phyloP scores from a whole-genome alignment of 192 early-diverging fungal genomes.

The Backusella mclennaniae region DNA sequence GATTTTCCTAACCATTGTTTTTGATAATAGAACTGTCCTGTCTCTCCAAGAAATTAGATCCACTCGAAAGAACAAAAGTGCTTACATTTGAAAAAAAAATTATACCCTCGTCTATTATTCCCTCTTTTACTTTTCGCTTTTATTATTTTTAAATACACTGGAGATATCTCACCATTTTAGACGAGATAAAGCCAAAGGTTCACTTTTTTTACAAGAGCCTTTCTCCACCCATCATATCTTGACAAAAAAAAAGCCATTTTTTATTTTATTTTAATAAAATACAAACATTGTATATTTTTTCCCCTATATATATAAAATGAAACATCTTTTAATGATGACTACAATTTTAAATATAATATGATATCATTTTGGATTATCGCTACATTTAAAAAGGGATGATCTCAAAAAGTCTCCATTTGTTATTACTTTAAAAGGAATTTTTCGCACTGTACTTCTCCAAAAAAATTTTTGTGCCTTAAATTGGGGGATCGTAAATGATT shows the following conservation, averaged over 20 bases:
- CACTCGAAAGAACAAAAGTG: background rate
- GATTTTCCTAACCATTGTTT: background rate
- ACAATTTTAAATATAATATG: background rate
- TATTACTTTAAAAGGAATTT: background rate
- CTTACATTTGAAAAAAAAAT: background rate
- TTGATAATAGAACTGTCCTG: background rate
- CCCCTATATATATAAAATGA: background rate
- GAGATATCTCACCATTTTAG: background rate
- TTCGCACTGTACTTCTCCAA: background rate
- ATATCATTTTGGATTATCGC: background rate
- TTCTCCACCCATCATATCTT: background rate
- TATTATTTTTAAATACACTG: background rate
- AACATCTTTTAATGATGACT: background rate
- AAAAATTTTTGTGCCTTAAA: background rate
- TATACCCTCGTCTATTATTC: background rate
- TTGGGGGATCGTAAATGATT: background rate
- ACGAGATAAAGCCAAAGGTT: background rate
- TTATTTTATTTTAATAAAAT: background rate
- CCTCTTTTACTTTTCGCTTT: background rate
- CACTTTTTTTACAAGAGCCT: background rate
- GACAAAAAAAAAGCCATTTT: background rate
- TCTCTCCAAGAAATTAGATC: background rate
- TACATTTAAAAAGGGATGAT: background rate
- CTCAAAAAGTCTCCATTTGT: conserved; percentile 1
- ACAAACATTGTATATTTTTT: background rate